phyloP scores from a whole-genome alignment of 2,329 filamentous ascomycete genomes.

The Nemania serpens region DNA sequence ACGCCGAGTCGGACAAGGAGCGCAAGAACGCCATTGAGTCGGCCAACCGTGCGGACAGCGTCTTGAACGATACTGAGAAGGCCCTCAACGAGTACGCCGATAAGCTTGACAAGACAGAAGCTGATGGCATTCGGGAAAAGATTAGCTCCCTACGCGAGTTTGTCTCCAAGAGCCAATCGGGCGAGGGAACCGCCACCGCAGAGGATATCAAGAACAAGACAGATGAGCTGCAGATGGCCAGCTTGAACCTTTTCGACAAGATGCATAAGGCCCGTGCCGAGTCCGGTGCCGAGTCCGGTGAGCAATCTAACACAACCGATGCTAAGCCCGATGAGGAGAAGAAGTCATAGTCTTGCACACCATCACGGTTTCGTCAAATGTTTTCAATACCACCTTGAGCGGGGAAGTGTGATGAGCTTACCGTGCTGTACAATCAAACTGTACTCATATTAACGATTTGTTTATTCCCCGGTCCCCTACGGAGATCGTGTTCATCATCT shows the following conservation, averaged over 20 bases:
- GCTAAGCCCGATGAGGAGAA: constrained; percentile 63
- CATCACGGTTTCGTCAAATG: constrained; percentile 25
- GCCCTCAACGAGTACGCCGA: constrained; percentile 96
- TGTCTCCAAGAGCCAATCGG: constrained; percentile 91
- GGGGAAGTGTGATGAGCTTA: constrained; percentile 43
- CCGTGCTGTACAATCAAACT: constrained; percentile 51
- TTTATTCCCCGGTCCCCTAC: constrained; percentile 29
- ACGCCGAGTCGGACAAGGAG: constrained; percentile 92
- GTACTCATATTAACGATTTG: constrained; percentile 56
- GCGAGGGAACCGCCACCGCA: constrained; percentile 82
- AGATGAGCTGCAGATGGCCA: constrained; percentile 94
- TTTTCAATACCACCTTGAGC: constrained; percentile 36
- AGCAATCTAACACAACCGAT: constrained; percentile 51
- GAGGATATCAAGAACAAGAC: constrained; percentile 98
- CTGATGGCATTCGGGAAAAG: constrained; percentile 92
- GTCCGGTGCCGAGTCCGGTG: constrained; percentile 67
- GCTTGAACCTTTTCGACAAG: constrained; percentile 98
- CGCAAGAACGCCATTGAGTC: constrained; percentile 94
- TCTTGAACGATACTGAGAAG: constrained; percentile 97
- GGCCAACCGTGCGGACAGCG: constrained; percentile 95
- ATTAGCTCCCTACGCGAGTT: constrained; percentile 83
- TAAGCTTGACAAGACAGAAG: constrained; percentile 95
- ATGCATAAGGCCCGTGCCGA: constrained; percentile 95
- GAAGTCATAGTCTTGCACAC: constrained; percentile 59
- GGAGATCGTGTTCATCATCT: constrained; percentile 44